Conservation (phyloP, 176 grass and related monocot genomes). For the Lolium rigidum region DNA sequence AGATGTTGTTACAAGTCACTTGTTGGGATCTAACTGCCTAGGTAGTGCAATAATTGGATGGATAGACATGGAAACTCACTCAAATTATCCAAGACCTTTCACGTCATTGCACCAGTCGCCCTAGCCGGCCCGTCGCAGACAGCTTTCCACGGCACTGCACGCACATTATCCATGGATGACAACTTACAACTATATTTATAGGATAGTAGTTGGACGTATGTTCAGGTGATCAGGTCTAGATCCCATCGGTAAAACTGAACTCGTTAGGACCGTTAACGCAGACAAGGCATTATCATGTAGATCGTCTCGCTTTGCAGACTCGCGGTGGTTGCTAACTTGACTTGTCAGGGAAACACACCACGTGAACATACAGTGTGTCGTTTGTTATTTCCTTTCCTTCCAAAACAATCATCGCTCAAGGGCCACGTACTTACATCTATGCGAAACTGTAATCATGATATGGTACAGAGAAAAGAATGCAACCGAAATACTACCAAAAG, state of each 20-base stretch:
- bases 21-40: neutral
- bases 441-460: conserved; percentile 8
- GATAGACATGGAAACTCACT: neutral
- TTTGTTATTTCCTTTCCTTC: neutral
- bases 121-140: neutral
- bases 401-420: conserved; percentile 38
- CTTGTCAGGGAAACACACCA: neutral
- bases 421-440: conserved; percentile 14
- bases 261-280: neutral
- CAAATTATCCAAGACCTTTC: neutral
- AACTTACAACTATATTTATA: neutral
- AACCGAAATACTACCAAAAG: neutral
- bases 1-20: neutral
- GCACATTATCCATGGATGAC: neutral
- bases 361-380: neutral
- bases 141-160: neutral
- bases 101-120: neutral
- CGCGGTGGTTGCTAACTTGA: neutral
- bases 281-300: neutral
- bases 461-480: conserved; percentile 41
- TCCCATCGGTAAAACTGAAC: neutral
- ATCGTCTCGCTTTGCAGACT: neutral
- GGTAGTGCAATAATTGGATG: neutral
- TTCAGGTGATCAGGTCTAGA: neutral
- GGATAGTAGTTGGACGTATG: neutral